Conservation (phyloP, 257 asterid species). For the Solanum verrucosum region DNA sequence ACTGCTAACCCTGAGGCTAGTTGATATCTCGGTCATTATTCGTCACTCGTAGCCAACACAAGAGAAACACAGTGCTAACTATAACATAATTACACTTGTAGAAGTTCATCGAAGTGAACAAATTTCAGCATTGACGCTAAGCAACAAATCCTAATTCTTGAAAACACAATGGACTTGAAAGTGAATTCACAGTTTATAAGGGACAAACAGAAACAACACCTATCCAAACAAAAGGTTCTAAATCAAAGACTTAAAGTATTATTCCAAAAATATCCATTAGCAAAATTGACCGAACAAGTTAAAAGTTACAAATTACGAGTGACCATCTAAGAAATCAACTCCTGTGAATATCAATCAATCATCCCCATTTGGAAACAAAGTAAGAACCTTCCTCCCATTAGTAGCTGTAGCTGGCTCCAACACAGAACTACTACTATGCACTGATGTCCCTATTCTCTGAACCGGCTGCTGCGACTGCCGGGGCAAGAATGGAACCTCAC, state of each 20-base stretch:
- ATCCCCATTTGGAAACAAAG: conserved; percentile 70
- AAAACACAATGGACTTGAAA: background rate
- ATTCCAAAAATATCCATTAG: conserved; percentile 5
- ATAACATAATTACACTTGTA: conserved; percentile 21
- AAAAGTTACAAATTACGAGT: conserved; percentile 2
- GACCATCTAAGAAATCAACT: background rate
- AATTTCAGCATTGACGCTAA: too few species aligned
- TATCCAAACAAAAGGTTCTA: conserved; percentile 8
- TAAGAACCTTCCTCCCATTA: conserved; percentile 63
- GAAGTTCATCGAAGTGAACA: background rate
- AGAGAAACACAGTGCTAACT: conserved; percentile 6
- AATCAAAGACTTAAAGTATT: conserved; percentile 8
- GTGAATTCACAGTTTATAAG: conserved; percentile 5
- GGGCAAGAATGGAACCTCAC: conserved; percentile 38
- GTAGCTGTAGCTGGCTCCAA: conserved; percentile 38
- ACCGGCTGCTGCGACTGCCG: conserved; percentile 40
- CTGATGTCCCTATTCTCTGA: conserved; percentile 56
- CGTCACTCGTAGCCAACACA: conserved; percentile 16
- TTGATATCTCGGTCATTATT: conserved; percentile 34
- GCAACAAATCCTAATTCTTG: too few species aligned
- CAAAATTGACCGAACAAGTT: conserved; percentile 1
- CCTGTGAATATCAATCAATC: conserved; percentile 28
- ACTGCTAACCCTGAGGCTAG: conserved; percentile 9
- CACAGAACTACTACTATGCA: conserved; percentile 18
- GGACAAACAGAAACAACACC: conserved; percentile 1